A percentile compares a stretch with the other conserved stretches of the same genome.
Conservation (phyloP, 768 basidiomycete genomes). For the Pisolithus sp. region DNA sequence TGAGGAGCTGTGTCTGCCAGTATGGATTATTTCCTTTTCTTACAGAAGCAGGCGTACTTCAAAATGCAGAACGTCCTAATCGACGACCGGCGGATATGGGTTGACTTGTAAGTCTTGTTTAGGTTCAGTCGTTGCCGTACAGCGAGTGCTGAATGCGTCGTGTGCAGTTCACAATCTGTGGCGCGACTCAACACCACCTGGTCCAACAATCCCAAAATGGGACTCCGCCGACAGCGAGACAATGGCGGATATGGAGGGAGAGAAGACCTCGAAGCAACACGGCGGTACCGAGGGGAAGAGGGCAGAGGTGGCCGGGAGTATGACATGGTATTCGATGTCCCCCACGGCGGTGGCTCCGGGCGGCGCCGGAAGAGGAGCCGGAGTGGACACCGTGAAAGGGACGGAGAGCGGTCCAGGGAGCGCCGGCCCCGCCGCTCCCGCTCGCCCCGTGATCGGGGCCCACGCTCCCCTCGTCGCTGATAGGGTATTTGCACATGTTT, state of each 20-base stretch:
- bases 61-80: constrained; percentile 99
- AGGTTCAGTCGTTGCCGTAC: constrained; percentile 2
- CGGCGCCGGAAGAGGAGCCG: constrained; percentile 41
- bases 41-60: constrained; percentile 73
- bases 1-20: constrained; percentile 28
- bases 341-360: constrained; percentile 29
- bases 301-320: constrained; percentile 38
- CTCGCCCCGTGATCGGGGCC: constrained; percentile 31
- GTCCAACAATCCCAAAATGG: constrained; percentile 70
- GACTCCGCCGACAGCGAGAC: constrained; percentile 29
- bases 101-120: constrained; percentile 77
- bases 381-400: constrained; percentile 45
- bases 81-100: constrained; percentile 97
- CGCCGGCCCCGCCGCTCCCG: constrained; percentile 20
- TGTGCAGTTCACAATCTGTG: constrained; percentile 82
- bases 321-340: constrained; percentile 83
- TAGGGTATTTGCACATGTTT: constrained; percentile 19
- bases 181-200: constrained; percentile 75
- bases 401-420: constrained; percentile 20
- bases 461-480: constrained; percentile 13
- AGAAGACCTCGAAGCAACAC: constrained; percentile 67
- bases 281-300: constrained; percentile 47
- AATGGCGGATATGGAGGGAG: constrained; percentile 59
- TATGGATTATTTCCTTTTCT: not conserved
- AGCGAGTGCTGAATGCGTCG: constrained; percentile 11